A percentile compares a stretch with the other conserved stretches of the same genome.
Evolutionary conservation across 306 rosid species (phyloP).

Genomic region (Cicer yamashitae): DNA sequence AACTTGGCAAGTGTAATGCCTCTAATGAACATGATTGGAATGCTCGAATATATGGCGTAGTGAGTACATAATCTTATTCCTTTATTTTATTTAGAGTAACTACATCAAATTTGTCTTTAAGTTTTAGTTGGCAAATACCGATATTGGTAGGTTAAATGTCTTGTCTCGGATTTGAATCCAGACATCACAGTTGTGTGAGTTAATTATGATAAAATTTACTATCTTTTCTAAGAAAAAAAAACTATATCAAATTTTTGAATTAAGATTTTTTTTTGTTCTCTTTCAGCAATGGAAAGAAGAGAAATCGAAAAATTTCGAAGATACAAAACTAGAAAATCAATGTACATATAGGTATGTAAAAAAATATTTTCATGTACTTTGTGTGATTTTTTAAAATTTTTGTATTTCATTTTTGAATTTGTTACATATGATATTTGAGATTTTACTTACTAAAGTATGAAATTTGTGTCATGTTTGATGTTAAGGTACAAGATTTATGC

Average conservation of each 20-base stretch:
- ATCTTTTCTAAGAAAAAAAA: too few relatives aligned
- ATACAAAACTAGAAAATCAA: constrained; percentile 56
- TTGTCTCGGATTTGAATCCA: too few relatives aligned
- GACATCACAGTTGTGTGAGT: too few relatives aligned
- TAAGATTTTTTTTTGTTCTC: neutral
- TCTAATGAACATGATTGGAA: constrained; percentile 49
- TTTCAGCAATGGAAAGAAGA: constrained; percentile 50
- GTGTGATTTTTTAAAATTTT: neutral
- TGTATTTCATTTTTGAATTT: neutral
- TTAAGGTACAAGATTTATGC: constrained; percentile 62
- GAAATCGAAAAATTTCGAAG: constrained; percentile 26
- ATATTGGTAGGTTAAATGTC: too few relatives aligned
- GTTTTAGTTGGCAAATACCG: too few relatives aligned
- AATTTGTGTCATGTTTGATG: neutral
- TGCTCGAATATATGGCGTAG: constrained; percentile 50
- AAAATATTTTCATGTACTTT: neutral
- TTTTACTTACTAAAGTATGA: constrained; percentile 1
- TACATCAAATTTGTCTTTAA: neutral
- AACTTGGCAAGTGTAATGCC: constrained; percentile 50
- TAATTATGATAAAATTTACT: too few relatives aligned
- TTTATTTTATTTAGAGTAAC: neutral
- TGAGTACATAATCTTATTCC: constrained; percentile 20
- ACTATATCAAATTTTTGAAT: neutral
- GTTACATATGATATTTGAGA: neutral
- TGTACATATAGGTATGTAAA: constrained; percentile 52